Evolutionary conservation across 768 basidiomycete species (phyloP).

Genomic region (Mycena galopus): DNA sequence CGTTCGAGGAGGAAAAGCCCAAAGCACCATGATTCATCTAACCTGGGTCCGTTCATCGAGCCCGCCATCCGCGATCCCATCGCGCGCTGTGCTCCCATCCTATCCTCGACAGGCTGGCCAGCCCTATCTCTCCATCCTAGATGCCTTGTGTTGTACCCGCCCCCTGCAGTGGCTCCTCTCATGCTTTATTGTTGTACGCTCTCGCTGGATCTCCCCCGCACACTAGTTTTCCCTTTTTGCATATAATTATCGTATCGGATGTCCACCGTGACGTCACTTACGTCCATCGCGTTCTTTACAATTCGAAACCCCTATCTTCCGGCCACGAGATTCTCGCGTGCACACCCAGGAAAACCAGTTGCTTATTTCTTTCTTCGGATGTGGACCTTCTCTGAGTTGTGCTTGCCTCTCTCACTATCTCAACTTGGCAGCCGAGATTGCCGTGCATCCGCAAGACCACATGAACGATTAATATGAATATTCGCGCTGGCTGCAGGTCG

Average conservation of each 20-base stretch:
- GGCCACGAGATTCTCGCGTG: no score
- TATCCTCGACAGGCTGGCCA: not conserved
- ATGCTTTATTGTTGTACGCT: slow-evolving; percentile 25
- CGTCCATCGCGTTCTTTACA: not conserved
- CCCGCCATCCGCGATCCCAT: no score
- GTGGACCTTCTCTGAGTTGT: no score
- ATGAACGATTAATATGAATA: not conserved
- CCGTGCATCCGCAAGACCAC: not conserved
- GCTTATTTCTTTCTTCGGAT: no score
- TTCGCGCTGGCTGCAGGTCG: no score
- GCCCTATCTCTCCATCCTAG: not conserved
- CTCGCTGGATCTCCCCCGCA: slow-evolving; percentile 18
- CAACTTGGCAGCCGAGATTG: no score
- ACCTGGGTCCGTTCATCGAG: no score
- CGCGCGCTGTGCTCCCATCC: no score
- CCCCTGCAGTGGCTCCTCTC: slow-evolving; percentile 6
- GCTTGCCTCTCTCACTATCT: no score
- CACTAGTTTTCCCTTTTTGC: not conserved
- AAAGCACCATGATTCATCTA: not conserved
- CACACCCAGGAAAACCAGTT: no score
- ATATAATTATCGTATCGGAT: no score
- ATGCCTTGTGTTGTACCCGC: not conserved
- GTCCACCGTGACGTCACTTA: not conserved
- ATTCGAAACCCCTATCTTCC: not conserved
- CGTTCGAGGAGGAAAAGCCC: slow-evolving; percentile 1